A percentile compares a stretch with the other conserved stretches of the same genome.
phyloP scores from a whole-genome alignment of 768 basidiomycete species.

The Flagelloscypha sp. region DNA sequence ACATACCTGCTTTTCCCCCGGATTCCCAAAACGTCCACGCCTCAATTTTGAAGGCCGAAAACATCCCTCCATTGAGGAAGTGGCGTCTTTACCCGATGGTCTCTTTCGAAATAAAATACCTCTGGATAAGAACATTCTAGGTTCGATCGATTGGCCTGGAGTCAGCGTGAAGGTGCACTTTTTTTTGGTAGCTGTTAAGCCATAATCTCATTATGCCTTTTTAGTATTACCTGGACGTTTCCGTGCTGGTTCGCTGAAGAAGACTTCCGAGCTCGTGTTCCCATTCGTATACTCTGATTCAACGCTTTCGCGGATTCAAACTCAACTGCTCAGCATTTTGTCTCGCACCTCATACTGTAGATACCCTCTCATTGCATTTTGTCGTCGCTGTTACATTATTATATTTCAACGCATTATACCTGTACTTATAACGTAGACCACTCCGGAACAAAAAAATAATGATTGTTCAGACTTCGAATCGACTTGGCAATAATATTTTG shows the following conservation, averaged over 20 bases:
- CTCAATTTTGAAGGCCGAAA: constrained; percentile 26
- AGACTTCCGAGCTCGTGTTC: constrained; percentile 52
- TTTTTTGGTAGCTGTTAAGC: constrained; percentile 1
- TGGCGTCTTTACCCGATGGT: constrained; percentile 54
- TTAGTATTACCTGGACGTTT: constrained; percentile 69
- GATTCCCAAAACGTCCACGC: constrained; percentile 64
- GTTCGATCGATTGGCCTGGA: constrained; percentile 59
- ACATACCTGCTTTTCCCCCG: constrained; percentile 47
- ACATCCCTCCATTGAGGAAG: constrained; percentile 39
- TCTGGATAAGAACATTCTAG: constrained; percentile 51
- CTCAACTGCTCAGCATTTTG: constrained; percentile 7
- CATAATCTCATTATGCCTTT: constrained; percentile 5
- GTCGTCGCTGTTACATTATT: neutral
- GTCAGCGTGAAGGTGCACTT: constrained; percentile 59
- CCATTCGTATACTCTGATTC: constrained; percentile 45
- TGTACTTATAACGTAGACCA: constrained; percentile 7
- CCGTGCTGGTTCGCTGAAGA: constrained; percentile 60
- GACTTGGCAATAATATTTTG: no score
- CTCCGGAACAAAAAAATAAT: constrained; percentile 3
- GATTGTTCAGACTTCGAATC: no score
- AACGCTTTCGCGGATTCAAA: constrained; percentile 6
- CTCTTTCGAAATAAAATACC: constrained; percentile 52
- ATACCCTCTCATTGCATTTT: neutral
- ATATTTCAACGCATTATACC: constrained; percentile 7
- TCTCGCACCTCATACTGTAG: constrained; percentile 4